Evolutionary conservation across 495 filamentous ascomycete species (phyloP).

Genomic region (Lepidopterella palustris): DNA sequence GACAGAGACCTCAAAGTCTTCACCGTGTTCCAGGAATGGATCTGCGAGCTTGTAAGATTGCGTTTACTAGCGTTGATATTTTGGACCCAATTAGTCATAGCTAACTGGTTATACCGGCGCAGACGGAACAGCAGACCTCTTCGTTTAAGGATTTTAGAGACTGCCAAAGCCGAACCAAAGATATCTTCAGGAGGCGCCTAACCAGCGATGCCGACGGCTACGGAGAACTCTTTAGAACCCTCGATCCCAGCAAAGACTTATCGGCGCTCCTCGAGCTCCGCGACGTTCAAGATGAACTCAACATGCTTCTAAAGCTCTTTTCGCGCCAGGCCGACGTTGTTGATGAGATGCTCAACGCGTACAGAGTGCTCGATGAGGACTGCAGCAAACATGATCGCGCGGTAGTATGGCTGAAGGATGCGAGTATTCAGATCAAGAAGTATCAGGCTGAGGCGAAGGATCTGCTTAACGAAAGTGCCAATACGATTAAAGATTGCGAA

Average conservation of each 20-base stretch:
- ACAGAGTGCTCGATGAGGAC: background rate
- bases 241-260: constrained; percentile 1
- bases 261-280: background rate
- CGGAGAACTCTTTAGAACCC: background rate
- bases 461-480: background rate
- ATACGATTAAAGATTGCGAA: background rate
- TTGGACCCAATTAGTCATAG: no score
- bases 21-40: constrained; percentile 1
- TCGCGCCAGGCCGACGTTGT: constrained; percentile 48
- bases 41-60: constrained; percentile 6
- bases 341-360: background rate
- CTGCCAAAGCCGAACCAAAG: background rate
- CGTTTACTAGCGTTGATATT: no score
- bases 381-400: background rate
- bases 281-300: constrained; percentile 57
- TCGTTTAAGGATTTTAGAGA: constrained; percentile 6
- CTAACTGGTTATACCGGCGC: no score
- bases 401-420: constrained; percentile 1
- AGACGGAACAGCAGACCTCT: background rate
- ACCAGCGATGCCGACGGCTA: background rate
- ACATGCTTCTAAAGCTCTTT: constrained; percentile 56
- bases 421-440: background rate
- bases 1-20: constrained; percentile 1
- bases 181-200: background rate
- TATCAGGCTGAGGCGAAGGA: background rate